Conservation (phyloP, 768 basidiomycete genomes). For the Crassisporium funariophilum region DNA sequence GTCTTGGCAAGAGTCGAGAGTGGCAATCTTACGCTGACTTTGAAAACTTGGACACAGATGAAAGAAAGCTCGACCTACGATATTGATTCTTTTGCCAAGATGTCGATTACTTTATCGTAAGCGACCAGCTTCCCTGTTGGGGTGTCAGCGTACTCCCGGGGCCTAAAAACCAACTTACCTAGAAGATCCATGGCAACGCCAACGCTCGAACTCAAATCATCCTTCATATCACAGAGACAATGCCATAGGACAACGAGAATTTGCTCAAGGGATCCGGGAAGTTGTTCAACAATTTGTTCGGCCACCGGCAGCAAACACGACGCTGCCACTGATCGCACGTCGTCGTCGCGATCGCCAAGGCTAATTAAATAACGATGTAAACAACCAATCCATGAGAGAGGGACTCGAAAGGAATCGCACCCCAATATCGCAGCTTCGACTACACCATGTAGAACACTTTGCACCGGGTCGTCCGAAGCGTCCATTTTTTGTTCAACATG, state of each 20-base stretch:
- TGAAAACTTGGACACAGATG: not conserved
- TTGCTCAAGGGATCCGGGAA: conserved; percentile 70
- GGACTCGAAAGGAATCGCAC: conserved; percentile 45
- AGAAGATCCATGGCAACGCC: conserved; percentile 97
- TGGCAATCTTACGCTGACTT: conserved; percentile 58
- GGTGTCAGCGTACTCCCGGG: not conserved
- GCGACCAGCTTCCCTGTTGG: conserved; percentile 77
- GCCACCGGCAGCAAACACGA: conserved; percentile 91
- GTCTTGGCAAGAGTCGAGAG: conserved; percentile 83
- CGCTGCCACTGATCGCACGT: conserved; percentile 94
- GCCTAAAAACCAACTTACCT: conserved; percentile 52
- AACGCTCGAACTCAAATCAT: conserved; percentile 95
- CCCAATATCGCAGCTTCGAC: conserved; percentile 91
- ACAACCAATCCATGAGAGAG: not conserved
- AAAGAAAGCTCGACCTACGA: conserved; percentile 57
- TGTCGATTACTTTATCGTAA: conserved; percentile 74
- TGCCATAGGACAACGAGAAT: conserved; percentile 88
- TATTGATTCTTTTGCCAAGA: conserved; percentile 66
- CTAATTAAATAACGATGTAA: conserved; percentile 39
- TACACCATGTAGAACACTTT: conserved; percentile 71
- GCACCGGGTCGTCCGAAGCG: conserved; percentile 43
- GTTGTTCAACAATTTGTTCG: conserved; percentile 69
- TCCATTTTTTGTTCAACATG: conserved; percentile 39
- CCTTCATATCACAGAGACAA: conserved; percentile 90
- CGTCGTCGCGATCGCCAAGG: conserved; percentile 89